Evolutionary conservation across 2,329 filamentous ascomycete genomes (phyloP).

Genomic region (Metarhizium brunneum): DNA sequence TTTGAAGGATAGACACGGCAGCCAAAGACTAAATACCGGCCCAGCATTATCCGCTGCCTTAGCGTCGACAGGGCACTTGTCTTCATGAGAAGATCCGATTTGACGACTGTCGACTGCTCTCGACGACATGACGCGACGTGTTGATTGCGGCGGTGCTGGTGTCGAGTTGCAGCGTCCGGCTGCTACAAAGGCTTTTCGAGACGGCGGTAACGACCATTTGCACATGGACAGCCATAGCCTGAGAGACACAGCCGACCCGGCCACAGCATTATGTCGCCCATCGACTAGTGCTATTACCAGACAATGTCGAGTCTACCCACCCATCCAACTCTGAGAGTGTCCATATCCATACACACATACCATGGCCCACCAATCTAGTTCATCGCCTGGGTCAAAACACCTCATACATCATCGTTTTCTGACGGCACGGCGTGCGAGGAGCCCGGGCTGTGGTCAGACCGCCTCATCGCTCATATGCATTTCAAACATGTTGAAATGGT

Average conservation of each 20-base stretch:
- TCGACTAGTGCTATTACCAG: background rate
- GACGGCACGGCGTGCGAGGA: slow-evolving; percentile 3
- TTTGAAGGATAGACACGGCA: background rate
- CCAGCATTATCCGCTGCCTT: background rate
- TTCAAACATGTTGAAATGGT: background rate
- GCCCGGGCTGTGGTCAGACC: slow-evolving; percentile 1
- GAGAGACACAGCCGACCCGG: background rate
- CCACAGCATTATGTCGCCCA: background rate
- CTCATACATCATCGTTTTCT: background rate
- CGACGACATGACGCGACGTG: slow-evolving; percentile 1
- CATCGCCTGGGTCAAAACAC: background rate
- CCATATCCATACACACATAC: background rate
- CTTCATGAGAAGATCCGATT: slow-evolving; percentile 3
- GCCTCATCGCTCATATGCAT: background rate
- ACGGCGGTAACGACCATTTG: background rate
- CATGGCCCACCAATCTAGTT: background rate
- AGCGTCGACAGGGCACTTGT: background rate
- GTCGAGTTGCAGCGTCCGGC: too few relatives aligned
- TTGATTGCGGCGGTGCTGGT: background rate
- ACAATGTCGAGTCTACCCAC: background rate
- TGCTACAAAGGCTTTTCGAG: background rate
- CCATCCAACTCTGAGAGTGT: background rate
- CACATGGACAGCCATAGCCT: background rate
- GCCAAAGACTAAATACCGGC: background rate
- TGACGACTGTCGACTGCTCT: background rate